phyloP scores from a whole-genome alignment of 164 flowering plant species.

The Liriodendron chinense region DNA sequence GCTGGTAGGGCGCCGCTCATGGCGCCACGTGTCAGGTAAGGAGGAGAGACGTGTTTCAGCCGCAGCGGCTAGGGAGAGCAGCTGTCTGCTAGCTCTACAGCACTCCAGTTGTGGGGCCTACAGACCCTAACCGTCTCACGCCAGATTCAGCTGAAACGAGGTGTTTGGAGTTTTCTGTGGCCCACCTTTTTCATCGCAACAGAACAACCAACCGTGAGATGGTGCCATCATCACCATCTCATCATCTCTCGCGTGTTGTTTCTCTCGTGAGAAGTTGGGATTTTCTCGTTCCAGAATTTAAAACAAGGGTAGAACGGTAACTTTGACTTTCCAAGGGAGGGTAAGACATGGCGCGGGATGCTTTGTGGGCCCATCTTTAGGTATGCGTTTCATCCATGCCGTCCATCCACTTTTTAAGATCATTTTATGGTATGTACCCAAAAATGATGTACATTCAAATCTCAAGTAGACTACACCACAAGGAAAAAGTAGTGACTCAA shows the following conservation, averaged over 20 bases:
- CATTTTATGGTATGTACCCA: too few species aligned
- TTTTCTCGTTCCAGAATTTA: too few species aligned
- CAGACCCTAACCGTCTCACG: neutral
- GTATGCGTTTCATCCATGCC: too few species aligned
- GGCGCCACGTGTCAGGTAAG: neutral
- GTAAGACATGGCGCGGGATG: too few species aligned
- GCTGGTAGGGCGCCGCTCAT: neutral
- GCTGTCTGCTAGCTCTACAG: neutral
- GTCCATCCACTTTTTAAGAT: too few species aligned
- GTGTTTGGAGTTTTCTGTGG: neutral
- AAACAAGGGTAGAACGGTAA: too few species aligned
- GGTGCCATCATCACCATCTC: slow-evolving; percentile 1
- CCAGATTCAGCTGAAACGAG: neutral
- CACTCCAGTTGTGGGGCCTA: neutral
- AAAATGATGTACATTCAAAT: too few species aligned
- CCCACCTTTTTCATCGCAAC: slow-evolving; percentile 6
- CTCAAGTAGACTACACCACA: too few species aligned
- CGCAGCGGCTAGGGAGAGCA: neutral
- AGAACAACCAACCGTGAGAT: slow-evolving; percentile 4
- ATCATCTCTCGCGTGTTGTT: neutral
- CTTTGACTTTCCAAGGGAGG: too few species aligned
- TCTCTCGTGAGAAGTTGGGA: too few species aligned
- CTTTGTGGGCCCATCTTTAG: too few species aligned
- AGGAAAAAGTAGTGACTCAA: too few species aligned
- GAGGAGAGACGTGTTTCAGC: neutral